phyloP scores from a whole-genome alignment of 495 filamentous ascomycete genomes.

The Elaphomyces granulatus region DNA sequence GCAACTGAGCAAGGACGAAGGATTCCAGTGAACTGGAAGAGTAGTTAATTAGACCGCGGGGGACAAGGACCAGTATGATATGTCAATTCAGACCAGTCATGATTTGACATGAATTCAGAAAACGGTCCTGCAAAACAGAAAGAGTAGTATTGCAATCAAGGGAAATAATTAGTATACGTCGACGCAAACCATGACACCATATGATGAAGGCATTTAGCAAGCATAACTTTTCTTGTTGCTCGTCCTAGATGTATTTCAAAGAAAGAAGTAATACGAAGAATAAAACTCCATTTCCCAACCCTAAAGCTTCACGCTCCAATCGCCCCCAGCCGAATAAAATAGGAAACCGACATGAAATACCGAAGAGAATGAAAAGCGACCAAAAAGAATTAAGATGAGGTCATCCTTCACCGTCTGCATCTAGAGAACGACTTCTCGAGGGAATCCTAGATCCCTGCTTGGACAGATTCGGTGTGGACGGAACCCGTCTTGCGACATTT shows the following conservation, averaged over 20 bases:
- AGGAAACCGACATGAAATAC: neutral
- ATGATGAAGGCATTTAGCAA: neutral
- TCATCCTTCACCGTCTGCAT: conserved; percentile 17
- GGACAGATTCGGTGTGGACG: conserved; percentile 25
- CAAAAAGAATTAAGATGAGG: neutral
- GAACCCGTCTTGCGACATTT: conserved; percentile 19
- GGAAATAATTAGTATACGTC: too few relatives aligned
- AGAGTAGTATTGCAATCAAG: neutral
- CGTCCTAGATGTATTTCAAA: neutral
- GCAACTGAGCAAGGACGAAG: too few relatives aligned
- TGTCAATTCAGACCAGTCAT: too few relatives aligned
- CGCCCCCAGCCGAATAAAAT: neutral
- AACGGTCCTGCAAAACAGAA: neutral
- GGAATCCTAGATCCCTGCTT: conserved; percentile 14
- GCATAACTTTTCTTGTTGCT: neutral
- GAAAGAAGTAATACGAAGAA: conserved; percentile 2
- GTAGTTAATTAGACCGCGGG: too few relatives aligned
- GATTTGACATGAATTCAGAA: too few relatives aligned
- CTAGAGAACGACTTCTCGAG: conserved; percentile 20
- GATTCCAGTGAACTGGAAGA: too few relatives aligned
- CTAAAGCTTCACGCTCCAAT: neutral
- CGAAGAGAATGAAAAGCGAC: neutral
- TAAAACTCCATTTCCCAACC: neutral
- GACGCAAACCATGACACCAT: neutral
- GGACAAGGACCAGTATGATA: too few relatives aligned